Evolutionary conservation across 1,284 basidiomycete species (phyloP), one percentile per base, ranked within the genome.

Genomic region (Leccinum subrobustum): DNA sequence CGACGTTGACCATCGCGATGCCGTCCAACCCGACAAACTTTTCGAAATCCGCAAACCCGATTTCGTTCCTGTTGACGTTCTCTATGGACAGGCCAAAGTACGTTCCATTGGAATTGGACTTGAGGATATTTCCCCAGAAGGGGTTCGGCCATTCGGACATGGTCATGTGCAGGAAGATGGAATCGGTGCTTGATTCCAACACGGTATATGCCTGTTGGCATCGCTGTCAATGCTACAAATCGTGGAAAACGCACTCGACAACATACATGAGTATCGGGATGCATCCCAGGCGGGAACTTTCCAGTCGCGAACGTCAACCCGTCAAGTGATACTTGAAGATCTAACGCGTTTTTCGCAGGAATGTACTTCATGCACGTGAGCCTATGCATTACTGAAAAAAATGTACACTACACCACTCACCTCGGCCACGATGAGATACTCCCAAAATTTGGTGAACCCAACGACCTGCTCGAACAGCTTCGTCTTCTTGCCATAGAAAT

Each of bases 61-160:
- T 73, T 0, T 85, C 78, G 73, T 99, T 90, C 27, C 96, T 86
- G 75, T 99, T 99, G 61, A 95, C 96, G 68, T 94, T 84, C 67
- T 93, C 91, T 54, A 92, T 72, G 0, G 95, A 93, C 16, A 95
- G 74, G 27, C 92, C 87, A 73, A 94, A 99, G 79, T 98, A 98
- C 0, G 97, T 99, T 37, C 96, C 96, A 71, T 99, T 99, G 50
- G 92, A 97, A 77, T 99, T 98, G 52, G 94, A 97, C 76, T 95
- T 98, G 72, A 99, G 88, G 66, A 99, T 88, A 68, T 86, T 91
- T 54, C 96, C 96, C 89, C 92, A 98, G 73, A 84, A 93, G 6
- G 87, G 89, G 16, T 79, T 82, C 0, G 84, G 82, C 14, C 82
- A 79, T 59, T 91, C 84, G 37, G 92, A 93, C 77, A 93, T 96